phyloP scores from a whole-genome alignment of 257 asterid species.

The Nicotiana knightiana region DNA sequence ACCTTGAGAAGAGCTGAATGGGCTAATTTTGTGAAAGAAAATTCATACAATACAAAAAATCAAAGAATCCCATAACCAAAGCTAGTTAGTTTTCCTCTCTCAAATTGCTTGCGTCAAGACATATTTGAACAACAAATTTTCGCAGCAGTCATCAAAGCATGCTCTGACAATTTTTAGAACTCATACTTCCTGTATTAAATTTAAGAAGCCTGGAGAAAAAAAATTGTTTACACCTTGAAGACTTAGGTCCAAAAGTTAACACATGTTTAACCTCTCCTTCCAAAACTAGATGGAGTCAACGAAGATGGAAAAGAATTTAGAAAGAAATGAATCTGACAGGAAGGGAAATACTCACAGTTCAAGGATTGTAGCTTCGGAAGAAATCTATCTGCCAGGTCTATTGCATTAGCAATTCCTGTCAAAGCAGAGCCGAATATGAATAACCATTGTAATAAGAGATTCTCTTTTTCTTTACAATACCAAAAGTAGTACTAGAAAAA shows the following conservation, averaged over 20 bases:
- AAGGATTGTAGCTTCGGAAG: constrained; percentile 82
- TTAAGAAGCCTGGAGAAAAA: background rate
- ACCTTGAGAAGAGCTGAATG: background rate
- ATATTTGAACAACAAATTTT: background rate
- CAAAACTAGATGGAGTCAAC: background rate
- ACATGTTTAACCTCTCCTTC: background rate
- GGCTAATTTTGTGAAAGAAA: background rate
- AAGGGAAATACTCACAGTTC: constrained; percentile 62
- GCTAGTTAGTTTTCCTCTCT: background rate
- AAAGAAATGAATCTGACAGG: background rate
- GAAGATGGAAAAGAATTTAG: background rate
- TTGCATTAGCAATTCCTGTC: constrained; percentile 95
- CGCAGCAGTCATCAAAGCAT: background rate
- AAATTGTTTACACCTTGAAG: background rate
- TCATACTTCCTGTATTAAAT: background rate
- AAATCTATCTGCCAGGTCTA: constrained; percentile 91
- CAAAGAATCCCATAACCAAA: background rate
- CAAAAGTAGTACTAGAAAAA: background rate
- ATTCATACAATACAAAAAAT: background rate
- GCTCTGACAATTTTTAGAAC: background rate
- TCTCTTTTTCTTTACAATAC: background rate
- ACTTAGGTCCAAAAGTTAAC: background rate
- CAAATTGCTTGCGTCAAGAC: background rate
- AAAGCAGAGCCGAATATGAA: constrained; percentile 19
- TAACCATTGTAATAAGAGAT: background rate